phyloP scores from a whole-genome alignment of 345 rosid genomes.

The Raphanus sativus region DNA sequence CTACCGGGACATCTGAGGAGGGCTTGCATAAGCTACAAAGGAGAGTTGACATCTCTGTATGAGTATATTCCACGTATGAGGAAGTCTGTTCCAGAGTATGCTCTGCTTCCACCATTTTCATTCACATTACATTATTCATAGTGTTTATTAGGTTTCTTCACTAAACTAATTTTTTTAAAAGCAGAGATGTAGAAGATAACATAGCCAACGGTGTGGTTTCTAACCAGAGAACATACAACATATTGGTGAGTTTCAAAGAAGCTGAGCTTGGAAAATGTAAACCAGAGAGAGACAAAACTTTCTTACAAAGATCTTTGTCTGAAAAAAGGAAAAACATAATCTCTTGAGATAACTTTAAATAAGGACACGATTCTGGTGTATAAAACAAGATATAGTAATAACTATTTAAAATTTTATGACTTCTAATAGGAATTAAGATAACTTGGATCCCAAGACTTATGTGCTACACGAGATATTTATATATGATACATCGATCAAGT shows the following conservation, averaged over 20 bases:
- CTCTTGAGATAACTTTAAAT: too few relatives aligned
- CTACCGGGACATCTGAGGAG: conserved; percentile 71
- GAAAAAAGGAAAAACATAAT: too few relatives aligned
- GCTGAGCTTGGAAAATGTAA: background rate
- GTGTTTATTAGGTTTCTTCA: background rate
- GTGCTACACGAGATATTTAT: background rate
- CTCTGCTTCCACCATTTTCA: background rate
- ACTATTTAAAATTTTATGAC: too few relatives aligned
- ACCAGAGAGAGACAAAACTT: too few relatives aligned
- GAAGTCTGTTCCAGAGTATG: conserved; percentile 74
- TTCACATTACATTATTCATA: background rate
- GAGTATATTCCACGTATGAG: conserved; percentile 90
- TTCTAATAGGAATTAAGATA: background rate
- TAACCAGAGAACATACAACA: conserved; percentile 56
- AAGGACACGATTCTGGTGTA: too few relatives aligned
- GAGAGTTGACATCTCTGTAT: conserved; percentile 63
- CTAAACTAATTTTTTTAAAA: conserved; percentile 17
- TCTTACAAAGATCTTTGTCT: too few relatives aligned
- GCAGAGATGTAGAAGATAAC: conserved; percentile 55
- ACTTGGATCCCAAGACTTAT: background rate
- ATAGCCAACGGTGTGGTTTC: conserved; percentile 32
- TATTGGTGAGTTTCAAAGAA: conserved; percentile 53
- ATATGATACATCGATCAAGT: background rate
- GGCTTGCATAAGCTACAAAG: conserved; percentile 85
- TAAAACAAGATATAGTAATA: too few relatives aligned